A percentile compares a stretch with the other conserved stretches of the same genome.
These are phyloP conservation scores for Aureobasidium sp. DNA, from an alignment of 2,329 filamentous ascomycete species.

Conservation along the genomic window DNA sequence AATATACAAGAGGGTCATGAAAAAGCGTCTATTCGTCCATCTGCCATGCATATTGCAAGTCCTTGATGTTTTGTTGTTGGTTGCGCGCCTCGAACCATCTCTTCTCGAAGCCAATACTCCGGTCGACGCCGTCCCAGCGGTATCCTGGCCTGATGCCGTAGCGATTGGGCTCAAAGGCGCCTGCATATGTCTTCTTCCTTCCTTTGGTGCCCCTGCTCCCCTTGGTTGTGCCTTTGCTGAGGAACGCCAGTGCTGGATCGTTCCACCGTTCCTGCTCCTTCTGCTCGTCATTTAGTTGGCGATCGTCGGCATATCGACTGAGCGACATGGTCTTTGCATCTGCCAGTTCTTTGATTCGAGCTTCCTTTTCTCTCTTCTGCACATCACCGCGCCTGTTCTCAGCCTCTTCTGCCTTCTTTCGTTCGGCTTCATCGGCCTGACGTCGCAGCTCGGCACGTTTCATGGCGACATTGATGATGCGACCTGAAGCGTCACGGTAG, in stretches of 20 bases:
- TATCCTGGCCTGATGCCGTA: constrained; percentile 91
- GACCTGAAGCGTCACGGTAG: constrained; percentile 88
- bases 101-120: constrained; percentile 86
- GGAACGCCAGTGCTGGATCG: constrained; percentile 80
- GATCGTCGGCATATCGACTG: constrained; percentile 75
- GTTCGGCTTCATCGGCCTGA: constrained; percentile 64
- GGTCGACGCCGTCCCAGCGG: constrained; percentile 94
- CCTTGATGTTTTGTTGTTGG: constrained; percentile 64
- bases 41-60: constrained; percentile 87
- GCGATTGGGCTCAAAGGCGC: constrained; percentile 77
- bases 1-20: constrained; percentile 16
- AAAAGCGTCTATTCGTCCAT: constrained; percentile 70
- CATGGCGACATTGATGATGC: constrained; percentile 90
- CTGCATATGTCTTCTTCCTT: constrained; percentile 61
- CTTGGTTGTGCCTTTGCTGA: constrained; percentile 50
- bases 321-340: constrained; percentile 79
- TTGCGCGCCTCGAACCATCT: constrained; percentile 89
- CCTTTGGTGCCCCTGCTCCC: constrained; percentile 51
- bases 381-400: constrained; percentile 78
- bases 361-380: constrained; percentile 62
- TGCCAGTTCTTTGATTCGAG: constrained; percentile 59
- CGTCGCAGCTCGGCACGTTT: constrained; percentile 79
- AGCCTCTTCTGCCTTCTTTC: constrained; percentile 57
- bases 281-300: constrained; percentile 75
- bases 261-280: constrained; percentile 78